Evolutionary conservation across 2,329 filamentous ascomycete species (phyloP).

Genomic region (Penicillium carneum): DNA sequence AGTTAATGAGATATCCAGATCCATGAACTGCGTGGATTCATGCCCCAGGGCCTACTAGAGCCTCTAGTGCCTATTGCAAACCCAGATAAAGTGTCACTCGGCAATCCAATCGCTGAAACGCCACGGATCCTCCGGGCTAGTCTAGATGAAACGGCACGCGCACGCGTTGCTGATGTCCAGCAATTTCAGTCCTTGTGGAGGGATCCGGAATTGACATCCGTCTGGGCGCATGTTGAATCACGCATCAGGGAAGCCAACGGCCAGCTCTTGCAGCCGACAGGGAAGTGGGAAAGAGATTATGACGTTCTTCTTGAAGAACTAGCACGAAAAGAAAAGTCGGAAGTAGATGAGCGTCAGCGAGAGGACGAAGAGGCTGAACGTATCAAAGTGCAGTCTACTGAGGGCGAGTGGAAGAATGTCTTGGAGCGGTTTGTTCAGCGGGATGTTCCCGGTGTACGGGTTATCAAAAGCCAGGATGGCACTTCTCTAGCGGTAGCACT

Average conservation of each 20-base stretch:
- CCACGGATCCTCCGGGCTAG: constrained; percentile 47
- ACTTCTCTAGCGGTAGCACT: constrained; percentile 41
- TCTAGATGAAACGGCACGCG: constrained; percentile 46
- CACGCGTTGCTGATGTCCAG: constrained; percentile 48
- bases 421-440: constrained; percentile 43
- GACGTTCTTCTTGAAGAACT: constrained; percentile 44
- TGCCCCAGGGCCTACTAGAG: constrained; percentile 52
- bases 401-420: constrained; percentile 45
- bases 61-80: constrained; percentile 51
- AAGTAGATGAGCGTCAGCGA: constrained; percentile 36
- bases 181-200: constrained; percentile 52
- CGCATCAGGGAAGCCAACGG: constrained; percentile 50
- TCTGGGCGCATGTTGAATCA: constrained; percentile 50
- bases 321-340: constrained; percentile 38
- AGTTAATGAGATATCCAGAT: constrained; percentile 43
- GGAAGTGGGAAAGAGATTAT: constrained; percentile 54
- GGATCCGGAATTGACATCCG: constrained; percentile 48
- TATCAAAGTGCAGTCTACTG: constrained; percentile 36
- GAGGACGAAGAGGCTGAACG: constrained; percentile 44
- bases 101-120: constrained; percentile 40
- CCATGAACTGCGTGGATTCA: constrained; percentile 51
- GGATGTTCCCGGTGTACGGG: constrained; percentile 41
- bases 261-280: constrained; percentile 45
- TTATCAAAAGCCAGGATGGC: constrained; percentile 36
- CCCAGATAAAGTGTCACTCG: constrained; percentile 33